phyloP scores from a whole-genome alignment of 2,329 filamentous ascomycete genomes.

The Stachybotrys chlorohalonatus region DNA sequence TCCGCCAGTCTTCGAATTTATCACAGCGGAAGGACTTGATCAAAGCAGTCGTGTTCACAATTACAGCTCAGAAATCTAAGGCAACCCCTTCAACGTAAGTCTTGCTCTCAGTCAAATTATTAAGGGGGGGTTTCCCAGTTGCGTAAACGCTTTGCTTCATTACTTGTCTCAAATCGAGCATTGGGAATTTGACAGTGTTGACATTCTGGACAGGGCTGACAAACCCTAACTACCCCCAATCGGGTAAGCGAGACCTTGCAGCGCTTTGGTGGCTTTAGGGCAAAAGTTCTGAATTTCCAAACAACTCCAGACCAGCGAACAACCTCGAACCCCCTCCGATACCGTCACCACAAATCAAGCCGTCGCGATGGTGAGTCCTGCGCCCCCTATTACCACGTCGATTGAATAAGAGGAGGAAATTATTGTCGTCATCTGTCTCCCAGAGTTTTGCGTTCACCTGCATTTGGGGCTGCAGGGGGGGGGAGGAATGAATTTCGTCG shows the following conservation, averaged over 20 bases:
- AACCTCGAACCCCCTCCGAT: constrained; percentile 36
- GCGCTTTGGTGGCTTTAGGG: constrained; percentile 23
- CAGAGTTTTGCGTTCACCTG: neutral
- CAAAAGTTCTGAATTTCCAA: constrained; percentile 39
- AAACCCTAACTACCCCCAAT: constrained; percentile 30
- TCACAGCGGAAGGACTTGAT: neutral
- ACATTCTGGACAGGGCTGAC: constrained; percentile 22
- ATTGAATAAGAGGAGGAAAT: constrained; percentile 4
- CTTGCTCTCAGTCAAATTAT: neutral
- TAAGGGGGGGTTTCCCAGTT: no score
- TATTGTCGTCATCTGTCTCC: no score
- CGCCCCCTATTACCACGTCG: constrained; percentile 10
- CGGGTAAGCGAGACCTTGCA: constrained; percentile 33
- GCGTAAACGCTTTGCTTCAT: no score
- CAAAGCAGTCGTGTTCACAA: neutral
- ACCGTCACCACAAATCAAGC: constrained; percentile 42
- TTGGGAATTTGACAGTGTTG: neutral
- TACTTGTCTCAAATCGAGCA: no score
- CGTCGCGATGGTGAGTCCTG: constrained; percentile 48
- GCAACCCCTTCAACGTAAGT: no score
- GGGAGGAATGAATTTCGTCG: constrained; percentile 1
- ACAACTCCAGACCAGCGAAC: constrained; percentile 31
- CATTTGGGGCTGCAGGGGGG: no score
- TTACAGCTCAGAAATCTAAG: neutral
- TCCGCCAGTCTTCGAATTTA: neutral